Evolutionary conservation across 208 protist species (phyloP).

Genomic region (Crithidia acanthocephali): DNA sequence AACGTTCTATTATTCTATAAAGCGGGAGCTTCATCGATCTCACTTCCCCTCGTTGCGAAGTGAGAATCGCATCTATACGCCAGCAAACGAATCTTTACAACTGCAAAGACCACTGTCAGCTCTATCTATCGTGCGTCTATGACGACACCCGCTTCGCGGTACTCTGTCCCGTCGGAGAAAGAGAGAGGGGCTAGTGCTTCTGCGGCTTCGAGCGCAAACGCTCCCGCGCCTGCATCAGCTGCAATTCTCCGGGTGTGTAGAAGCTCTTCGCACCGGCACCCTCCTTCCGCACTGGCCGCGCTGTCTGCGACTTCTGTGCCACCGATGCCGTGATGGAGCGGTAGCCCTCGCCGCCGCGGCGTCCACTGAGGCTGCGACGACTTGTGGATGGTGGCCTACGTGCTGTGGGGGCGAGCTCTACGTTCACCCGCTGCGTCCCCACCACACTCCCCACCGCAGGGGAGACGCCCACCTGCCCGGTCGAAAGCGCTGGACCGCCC

Average conservation of each 20-base stretch:
- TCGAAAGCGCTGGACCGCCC: not conserved
- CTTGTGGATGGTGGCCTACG: slow-evolving; percentile 6
- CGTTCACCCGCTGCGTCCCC: slow-evolving; percentile 39
- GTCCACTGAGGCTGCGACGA: not conserved
- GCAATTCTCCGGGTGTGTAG: slow-evolving; percentile 73
- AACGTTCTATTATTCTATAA: no score
- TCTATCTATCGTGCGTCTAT: no score
- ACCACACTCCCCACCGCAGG: slow-evolving; percentile 56
- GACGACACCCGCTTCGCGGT: no score
- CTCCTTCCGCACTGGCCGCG: slow-evolving; percentile 22
- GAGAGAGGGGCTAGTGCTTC: not conserved
- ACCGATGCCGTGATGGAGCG: slow-evolving; percentile 26
- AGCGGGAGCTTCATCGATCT: no score
- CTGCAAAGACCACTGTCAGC: no score
- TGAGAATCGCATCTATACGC: no score
- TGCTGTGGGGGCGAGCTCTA: slow-evolving; percentile 16
- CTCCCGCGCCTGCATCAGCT: slow-evolving; percentile 67
- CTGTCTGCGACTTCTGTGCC: slow-evolving; percentile 22
- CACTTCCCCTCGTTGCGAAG: no score
- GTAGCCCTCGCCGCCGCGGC: slow-evolving; percentile 15
- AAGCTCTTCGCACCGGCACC: slow-evolving; percentile 10
- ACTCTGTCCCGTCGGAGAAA: not conserved
- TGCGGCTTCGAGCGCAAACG: slow-evolving; percentile 39
- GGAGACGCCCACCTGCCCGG: slow-evolving; percentile 27
- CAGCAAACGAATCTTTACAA: no score